phyloP scores from a whole-genome alignment of 2,329 filamentous ascomycete species.

The Fusarium praegraminearum region DNA sequence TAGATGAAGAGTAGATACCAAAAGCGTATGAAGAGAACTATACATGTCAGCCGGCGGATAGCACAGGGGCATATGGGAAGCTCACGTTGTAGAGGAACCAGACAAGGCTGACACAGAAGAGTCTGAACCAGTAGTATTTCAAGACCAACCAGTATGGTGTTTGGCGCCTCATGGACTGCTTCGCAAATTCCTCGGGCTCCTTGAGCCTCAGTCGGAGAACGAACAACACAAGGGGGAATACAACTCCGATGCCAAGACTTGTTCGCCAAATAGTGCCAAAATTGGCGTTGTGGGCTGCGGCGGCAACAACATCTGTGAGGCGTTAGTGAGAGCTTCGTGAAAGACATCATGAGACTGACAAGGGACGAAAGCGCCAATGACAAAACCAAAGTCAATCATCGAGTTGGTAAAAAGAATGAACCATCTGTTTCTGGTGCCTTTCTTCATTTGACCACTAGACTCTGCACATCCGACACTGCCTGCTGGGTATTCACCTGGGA shows the following conservation, averaged over 20 bases:
- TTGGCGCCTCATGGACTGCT: conserved; percentile 73
- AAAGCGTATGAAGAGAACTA: conserved; percentile 86
- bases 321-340: rapidly evolving
- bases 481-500: conserved; percentile 75
- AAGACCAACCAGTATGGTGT: conserved; percentile 68
- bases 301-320: conserved; percentile 61
- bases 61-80: neutral
- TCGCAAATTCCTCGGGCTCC: conserved; percentile 82
- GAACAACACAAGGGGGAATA: conserved; percentile 80
- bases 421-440: conserved; percentile 87
- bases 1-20: conserved; percentile 83
- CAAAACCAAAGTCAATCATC: conserved; percentile 87
- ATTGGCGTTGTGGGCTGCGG: conserved; percentile 69
- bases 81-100: conserved; percentile 86
- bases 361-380: conserved; percentile 82
- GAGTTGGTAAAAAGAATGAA: conserved; percentile 92
- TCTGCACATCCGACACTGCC: conserved; percentile 88
- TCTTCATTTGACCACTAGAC: conserved; percentile 83
- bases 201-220: conserved; percentile 78
- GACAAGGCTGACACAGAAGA: conserved; percentile 77
- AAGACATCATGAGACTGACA: conserved; percentile 48
- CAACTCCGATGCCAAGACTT: conserved; percentile 79
- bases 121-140: conserved; percentile 78
- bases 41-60: neutral
- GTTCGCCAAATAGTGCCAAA: conserved; percentile 84